Evolutionary conservation across 352 stramenopile genomes (phyloP), one percentile per base, ranked within the genome.

Genomic region (Phytophthora rubi): DNA sequence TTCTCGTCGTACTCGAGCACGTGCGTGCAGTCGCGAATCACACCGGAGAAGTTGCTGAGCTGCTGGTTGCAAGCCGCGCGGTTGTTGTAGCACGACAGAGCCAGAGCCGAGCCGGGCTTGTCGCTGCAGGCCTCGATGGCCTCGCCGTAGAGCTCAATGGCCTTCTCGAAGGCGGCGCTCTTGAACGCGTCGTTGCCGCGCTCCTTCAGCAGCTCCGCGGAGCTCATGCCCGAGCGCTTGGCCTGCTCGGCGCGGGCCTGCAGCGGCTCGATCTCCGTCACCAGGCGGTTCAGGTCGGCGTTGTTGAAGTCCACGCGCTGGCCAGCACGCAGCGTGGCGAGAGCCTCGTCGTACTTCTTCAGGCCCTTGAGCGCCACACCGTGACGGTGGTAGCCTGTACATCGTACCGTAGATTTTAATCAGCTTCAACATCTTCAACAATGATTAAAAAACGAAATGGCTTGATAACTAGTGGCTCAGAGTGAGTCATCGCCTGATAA

Each of bases 21-120:
- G 44, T 97, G 91, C 33, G 93, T 97, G 76, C 95, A 98, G 81
- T 99, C 96, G 49, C 88, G 83, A 68, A 99, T 98, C 15, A 97
- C 94, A 42, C 85, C 94, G 52, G 97, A 97, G 79, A 98, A 99
- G 83, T 98, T 98, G 79, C 90, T 98, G 64, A 99, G 95, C 87
- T 98, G 95, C 82, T 99, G 97, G 92, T 98, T 95, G 82, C 96
- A 99, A 56, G 96, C 96, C 32, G 96, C 91, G 73, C 96, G 93
- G 73, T 99, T 99, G 76, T 96, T 94, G 81, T 96, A 97, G 70
- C 93, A 97, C 78, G 97, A 98, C 59, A 99, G 77, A 8, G 93
- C 87, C 35, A 99, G 68, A 6, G 89, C 76, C 51, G 85, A 93
- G 44, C 80, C 72, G 39, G 89, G 81, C 66, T 91, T 83, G 51